Base-by-base conservation (phyloP, 768 basidiomycete genomes). In the Lyophyllum atratum region DNA sequence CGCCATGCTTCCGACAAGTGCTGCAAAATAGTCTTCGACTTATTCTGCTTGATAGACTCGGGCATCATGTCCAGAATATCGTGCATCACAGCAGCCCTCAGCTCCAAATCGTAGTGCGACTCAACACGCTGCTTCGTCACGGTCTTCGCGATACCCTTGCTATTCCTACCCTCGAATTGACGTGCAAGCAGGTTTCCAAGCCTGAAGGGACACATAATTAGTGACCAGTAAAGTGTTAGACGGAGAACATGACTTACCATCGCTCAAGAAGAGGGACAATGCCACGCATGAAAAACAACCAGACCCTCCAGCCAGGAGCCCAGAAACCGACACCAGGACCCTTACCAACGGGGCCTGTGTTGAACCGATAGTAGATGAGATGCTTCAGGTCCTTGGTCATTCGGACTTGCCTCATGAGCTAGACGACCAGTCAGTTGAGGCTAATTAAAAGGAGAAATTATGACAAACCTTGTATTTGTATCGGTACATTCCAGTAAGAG, bases 41-140 rank as follows among this genome's bases (percentile, higher is more conserved):
- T 98, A 77, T 98, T 99, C 74, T 95, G 94, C 75, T 95, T 95
- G 79, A 98, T 95, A 2, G 92, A 94, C 73, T 98, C 97, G 7
- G 97, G 97, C 96, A 98, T 98, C 96, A 98, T 98, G 78, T 98
- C 96, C 64, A 99, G 80, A 64, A 99, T 98, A 73, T 99, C 96
- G 76, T 98, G 96, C 97, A 99, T 98, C 66, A 99, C 96, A 46
- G 97, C 95, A 0, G 97, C 97, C 52, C 97, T 89, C 43, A 99
- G 78, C 70, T 99, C 97, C 33, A 99, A 81, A 72, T 99, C 97
- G 66, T 95, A 98, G 71, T 99, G 97, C 9, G 95, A 97, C 74
- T 99, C 97, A 14, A 98, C 97, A 66, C 96, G 87, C 75, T 99
- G 97, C 75, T 99, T 99, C 24, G 97, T 99, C 22, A 99, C 96